Base-by-base conservation (phyloP, 805 yeast genomes). In the Kodamaea lidongshanica region DNA sequence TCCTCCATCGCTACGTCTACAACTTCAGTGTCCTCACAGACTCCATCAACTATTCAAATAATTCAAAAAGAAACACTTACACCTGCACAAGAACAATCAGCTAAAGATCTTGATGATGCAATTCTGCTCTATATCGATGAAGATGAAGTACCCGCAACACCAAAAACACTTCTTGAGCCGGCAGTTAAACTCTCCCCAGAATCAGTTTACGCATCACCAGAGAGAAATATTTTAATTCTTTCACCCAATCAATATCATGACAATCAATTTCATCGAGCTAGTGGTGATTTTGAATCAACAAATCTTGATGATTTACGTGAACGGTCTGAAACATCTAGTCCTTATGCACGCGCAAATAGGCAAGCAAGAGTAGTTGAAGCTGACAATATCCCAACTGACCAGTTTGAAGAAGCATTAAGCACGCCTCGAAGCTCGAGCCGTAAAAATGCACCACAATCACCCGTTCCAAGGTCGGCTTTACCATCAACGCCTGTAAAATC, bases 321-420 rank as follows among this genome's bases (percentile, higher is more conserved):
- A 18, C 45, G 65, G 26, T 48, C 61, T 1, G 47, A 45, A 8
- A 50, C 58, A 15, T 46, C 63, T 6, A 59, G 67, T 16, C 70
- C 70, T 5, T 46, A 58, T 46, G 70, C 68, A 1, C 57, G 47
- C 38, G 63, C 52, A 5, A 64, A 64, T 33, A 48, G 70, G 30
- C 70, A 64, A 39, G 70, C 70, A 2, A 50, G 69, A 16, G 67
- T 64, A 6, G 58, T 64, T 4, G 70, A 64, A 36, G 54, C 63
- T 29, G 60, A 56, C 18, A 50, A 40, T 12, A 37, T 33, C 9
- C 33, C 36, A 4, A 31, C 35, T 1, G 39, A 33, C 7, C 20
- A 28, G 16, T 28, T 41, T n/a, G 38, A 29, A 16, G 43, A 35
- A n/a, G 30, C 27, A 5, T 11, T 31, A n/a, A 36, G 30, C 10